These are phyloP conservation scores for Pleurotus sapidus DNA, from an alignment of 768 basidiomycete genomes.

Conservation along the genomic window DNA sequence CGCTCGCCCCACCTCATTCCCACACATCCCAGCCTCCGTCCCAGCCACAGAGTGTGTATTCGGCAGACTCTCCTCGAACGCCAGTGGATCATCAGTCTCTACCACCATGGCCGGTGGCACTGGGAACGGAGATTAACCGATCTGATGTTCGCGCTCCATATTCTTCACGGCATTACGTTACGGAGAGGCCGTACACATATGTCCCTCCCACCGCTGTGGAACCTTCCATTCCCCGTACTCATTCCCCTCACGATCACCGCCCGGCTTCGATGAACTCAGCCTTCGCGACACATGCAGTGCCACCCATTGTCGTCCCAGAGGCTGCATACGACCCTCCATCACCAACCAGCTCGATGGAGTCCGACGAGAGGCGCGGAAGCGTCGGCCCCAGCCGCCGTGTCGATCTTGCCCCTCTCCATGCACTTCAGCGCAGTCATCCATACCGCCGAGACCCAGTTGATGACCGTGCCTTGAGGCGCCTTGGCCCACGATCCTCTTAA, in stretches of 20 bases:
- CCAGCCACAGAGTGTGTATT: not conserved
- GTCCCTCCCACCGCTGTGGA: constrained; percentile 1
- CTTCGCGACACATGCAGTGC: not conserved
- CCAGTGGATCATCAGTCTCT: not conserved
- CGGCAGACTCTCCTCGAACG: not conserved
- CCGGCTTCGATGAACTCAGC: not conserved
- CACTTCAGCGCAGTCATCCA: constrained; percentile 49
- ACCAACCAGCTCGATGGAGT: constrained; percentile 8
- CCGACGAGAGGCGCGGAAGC: constrained; percentile 22
- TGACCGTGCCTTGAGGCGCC: constrained; percentile 55
- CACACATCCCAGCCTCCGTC: not conserved
- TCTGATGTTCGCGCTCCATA: not conserved
- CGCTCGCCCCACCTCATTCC: constrained; percentile 4
- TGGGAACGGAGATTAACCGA: not conserved
- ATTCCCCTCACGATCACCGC: not conserved
- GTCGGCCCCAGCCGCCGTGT: constrained; percentile 21
- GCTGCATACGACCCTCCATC: constrained; percentile 14
- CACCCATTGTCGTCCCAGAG: not conserved
- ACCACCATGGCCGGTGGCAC: not conserved
- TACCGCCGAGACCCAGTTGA: constrained; percentile 62
- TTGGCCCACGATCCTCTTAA: constrained; percentile 25
- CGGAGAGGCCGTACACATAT: not conserved
- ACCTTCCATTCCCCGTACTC: not conserved
- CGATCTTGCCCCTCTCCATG: constrained; percentile 56
- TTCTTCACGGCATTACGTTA: not conserved